phyloP scores from a whole-genome alignment of 176 grass and related monocot species.

The Zizania latifolia region DNA sequence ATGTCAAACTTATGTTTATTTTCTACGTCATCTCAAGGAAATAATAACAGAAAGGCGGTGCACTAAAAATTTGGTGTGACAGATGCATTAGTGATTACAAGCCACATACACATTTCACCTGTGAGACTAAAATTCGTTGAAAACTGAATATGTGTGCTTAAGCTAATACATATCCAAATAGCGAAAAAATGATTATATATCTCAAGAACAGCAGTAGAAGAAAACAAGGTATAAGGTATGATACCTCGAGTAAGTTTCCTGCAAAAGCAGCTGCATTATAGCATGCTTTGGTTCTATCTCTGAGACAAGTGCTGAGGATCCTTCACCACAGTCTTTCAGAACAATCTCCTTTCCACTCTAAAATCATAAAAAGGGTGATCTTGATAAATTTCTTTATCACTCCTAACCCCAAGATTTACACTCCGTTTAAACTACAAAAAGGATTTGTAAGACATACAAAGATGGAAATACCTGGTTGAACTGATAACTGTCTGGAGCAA shows the following conservation, averaged over 20 bases:
- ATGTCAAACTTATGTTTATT: neutral
- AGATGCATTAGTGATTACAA: neutral
- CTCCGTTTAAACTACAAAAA: neutral
- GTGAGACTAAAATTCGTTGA: neutral
- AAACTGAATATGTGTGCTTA: neutral
- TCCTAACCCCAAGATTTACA: neutral
- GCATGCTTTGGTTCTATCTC: constrained; percentile 52
- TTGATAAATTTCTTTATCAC: neutral
- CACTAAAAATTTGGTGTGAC: neutral
- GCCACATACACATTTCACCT: neutral
- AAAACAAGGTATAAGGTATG: neutral
- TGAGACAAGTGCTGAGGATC: constrained; percentile 35
- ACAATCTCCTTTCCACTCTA: constrained; percentile 44
- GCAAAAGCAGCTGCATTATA: constrained; percentile 51
- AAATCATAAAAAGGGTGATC: neutral
- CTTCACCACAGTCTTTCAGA: constrained; percentile 33
- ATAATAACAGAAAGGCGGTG: neutral
- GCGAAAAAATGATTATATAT: neutral
- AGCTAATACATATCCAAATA: neutral
- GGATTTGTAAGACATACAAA: neutral
- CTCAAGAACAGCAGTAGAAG: neutral
- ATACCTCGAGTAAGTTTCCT: constrained; percentile 67
- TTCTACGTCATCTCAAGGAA: neutral
- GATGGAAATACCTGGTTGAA: constrained; percentile 3
- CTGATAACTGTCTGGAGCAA: constrained; percentile 3